These are phyloP conservation scores for Adansonia rubrostipa DNA, from an alignment of 441 rosid species.

Conservation along the genomic window DNA sequence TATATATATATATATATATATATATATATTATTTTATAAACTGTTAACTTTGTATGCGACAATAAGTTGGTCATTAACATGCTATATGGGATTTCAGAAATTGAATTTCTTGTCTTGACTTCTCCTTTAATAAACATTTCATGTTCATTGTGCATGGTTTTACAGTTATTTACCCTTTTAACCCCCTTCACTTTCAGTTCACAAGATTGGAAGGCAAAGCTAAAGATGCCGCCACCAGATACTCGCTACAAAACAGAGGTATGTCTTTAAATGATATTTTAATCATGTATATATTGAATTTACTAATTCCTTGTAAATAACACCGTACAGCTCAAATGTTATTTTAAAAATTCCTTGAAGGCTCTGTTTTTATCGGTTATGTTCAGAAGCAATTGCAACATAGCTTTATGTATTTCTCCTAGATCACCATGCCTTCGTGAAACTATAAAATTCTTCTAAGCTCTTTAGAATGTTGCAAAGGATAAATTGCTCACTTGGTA, in stretches of 20 bases:
- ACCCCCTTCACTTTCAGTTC: slow-evolving; percentile 45
- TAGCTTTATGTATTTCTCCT: background rate
- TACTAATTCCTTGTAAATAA: background rate
- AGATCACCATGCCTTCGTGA: background rate
- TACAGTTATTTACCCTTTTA: background rate
- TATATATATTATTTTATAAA: background rate
- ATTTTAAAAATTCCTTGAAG: slow-evolving; percentile 9
- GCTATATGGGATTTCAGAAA: background rate
- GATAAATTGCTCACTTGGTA: background rate
- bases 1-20: too few relatives aligned
- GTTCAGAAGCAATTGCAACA: background rate
- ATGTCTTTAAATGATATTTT: slow-evolving; percentile 18
- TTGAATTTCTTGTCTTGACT: background rate
- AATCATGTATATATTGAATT: background rate
- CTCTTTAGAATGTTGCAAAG: background rate
- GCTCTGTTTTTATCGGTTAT: background rate
- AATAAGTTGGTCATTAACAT: background rate
- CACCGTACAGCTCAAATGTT: background rate
- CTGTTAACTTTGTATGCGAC: background rate
- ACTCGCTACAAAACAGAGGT: slow-evolving; percentile 88
- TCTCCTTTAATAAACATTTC: too few relatives aligned
- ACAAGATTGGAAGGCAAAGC: slow-evolving; percentile 90
- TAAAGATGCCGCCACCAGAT: slow-evolving; percentile 81
- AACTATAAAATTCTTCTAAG: background rate
- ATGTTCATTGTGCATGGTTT: background rate